A percentile compares a stretch with the other conserved stretches of the same genome.
Conservation (phyloP, 345 rosid species). For the Eucalyptus erythrocorys region DNA sequence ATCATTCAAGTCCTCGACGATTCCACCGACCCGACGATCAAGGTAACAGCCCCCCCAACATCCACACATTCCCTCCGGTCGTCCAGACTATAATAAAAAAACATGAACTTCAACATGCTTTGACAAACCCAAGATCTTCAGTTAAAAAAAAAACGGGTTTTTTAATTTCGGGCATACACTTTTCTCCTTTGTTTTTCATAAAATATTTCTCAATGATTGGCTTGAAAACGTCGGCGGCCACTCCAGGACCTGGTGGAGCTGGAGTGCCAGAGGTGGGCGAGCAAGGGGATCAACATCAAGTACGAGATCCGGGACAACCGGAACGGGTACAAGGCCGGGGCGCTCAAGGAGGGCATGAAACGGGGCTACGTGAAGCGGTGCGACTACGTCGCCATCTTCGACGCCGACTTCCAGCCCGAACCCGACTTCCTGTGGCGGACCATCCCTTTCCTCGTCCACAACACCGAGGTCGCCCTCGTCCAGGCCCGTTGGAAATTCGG, state of each 20-base stretch:
- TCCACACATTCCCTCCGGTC: background rate
- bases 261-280: conserved; percentile 93
- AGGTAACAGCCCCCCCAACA: conserved; percentile 21
- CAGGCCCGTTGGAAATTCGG: conserved; percentile 99
- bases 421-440: conserved; percentile 85
- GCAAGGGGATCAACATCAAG: conserved; percentile 88
- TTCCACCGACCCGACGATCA: conserved; percentile 80
- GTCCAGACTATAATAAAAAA: background rate
- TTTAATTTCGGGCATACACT: background rate
- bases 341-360: conserved; percentile 93
- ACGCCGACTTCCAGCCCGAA: conserved; percentile 98
- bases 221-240: background rate
- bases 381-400: conserved; percentile 84
- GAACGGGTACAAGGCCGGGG: conserved; percentile 91
- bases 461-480: conserved; percentile 70
- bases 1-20: conserved; percentile 90
- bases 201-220: background rate
- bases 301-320: conserved; percentile 81
- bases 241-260: conserved; percentile 66
- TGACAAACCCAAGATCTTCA: background rate
- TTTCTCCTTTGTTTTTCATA: background rate
- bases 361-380: conserved; percentile 67
- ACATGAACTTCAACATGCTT: background rate
- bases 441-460: conserved; percentile 68
- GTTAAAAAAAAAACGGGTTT: background rate